Conservation (phyloP, 2,329 filamentous ascomycete species). For the Fusarium cyanostomum region DNA sequence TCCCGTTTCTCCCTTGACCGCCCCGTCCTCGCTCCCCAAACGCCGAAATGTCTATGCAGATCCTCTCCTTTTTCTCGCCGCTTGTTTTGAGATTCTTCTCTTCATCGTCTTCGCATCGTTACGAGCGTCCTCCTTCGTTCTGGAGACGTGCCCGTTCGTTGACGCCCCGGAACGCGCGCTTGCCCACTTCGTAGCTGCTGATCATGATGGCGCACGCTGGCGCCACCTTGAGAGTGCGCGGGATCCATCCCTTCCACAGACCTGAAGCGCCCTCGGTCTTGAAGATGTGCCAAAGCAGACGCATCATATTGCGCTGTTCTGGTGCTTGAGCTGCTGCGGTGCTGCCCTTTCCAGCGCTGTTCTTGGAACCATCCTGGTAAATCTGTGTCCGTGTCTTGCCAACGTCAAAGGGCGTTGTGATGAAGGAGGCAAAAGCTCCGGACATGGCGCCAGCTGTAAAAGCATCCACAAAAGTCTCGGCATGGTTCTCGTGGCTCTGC, state of each 20-base stretch:
- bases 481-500: constrained; percentile 74
- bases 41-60: constrained; percentile 33
- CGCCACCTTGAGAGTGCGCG: constrained; percentile 91
- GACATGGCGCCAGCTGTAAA: constrained; percentile 87
- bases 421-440: constrained; percentile 83
- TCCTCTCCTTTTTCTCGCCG: neutral
- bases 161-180: constrained; percentile 81
- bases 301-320: constrained; percentile 80
- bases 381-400: constrained; percentile 96
- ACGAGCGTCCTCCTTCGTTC: constrained; percentile 16
- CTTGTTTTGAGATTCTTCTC: constrained; percentile 18
- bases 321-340: constrained; percentile 59
- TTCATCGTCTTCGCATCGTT: constrained; percentile 5
- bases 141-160: constrained; percentile 62
- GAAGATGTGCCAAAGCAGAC: constrained; percentile 91
- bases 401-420: constrained; percentile 96
- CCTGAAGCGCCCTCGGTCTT: constrained; percentile 82
- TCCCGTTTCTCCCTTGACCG: constrained; percentile 7
- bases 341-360: constrained; percentile 21
- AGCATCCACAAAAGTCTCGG: constrained; percentile 84
- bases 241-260: constrained; percentile 91
- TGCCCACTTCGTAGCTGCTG: constrained; percentile 95
- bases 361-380: constrained; percentile 63
- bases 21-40: constrained; percentile 19
- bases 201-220: constrained; percentile 99